These are phyloP conservation scores for Taiwanofungus camphoratus DNA, from an alignment of 1,284 basidiomycete species.

Conservation along the genomic window DNA sequence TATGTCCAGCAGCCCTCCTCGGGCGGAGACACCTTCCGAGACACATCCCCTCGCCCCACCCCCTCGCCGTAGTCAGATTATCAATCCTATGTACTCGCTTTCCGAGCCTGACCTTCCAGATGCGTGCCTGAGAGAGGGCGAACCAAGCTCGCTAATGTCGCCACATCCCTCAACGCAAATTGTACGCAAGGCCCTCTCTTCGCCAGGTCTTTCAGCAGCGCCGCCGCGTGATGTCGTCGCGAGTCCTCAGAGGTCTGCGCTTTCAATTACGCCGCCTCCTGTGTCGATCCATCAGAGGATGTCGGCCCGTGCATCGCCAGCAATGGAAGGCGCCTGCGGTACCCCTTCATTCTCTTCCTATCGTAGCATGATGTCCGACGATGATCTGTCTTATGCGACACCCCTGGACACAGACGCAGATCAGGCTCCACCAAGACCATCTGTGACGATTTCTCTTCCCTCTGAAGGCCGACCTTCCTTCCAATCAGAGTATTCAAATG, in stretches of 20 bases:
- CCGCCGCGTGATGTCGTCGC: conserved; percentile 12
- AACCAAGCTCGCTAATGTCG: conserved; percentile 9
- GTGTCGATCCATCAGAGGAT: conserved; percentile 14
- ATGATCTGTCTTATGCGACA: conserved; percentile 27
- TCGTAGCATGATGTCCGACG: conserved; percentile 24
- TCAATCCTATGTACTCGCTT: conserved; percentile 44
- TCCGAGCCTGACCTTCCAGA: conserved; percentile 49
- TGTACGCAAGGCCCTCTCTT: conserved; percentile 22
- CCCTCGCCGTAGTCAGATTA: conserved; percentile 48
- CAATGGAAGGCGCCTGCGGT: conserved; percentile 9
- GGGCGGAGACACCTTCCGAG: conserved; percentile 44
- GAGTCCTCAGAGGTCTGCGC: conserved; percentile 2
- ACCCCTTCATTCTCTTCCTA: conserved; percentile 21
- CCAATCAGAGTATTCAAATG: conserved; percentile 50
- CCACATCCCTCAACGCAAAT: conserved; percentile 14
- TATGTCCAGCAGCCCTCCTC: conserved; percentile 24
- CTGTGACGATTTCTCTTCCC: conserved; percentile 30
- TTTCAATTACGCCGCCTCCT: conserved; percentile 20
- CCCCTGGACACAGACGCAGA: conserved; percentile 32
- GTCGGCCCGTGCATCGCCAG: conserved; percentile 12
- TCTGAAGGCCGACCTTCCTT: conserved; percentile 30
- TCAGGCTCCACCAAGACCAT: conserved; percentile 28
- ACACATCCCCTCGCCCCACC: conserved; percentile 59
- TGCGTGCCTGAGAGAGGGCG: conserved; percentile 7
- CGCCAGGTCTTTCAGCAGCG: conserved; percentile 19